Conservation (phyloP, 495 filamentous ascomycete species). For the Penicillium longicatenatum region DNA sequence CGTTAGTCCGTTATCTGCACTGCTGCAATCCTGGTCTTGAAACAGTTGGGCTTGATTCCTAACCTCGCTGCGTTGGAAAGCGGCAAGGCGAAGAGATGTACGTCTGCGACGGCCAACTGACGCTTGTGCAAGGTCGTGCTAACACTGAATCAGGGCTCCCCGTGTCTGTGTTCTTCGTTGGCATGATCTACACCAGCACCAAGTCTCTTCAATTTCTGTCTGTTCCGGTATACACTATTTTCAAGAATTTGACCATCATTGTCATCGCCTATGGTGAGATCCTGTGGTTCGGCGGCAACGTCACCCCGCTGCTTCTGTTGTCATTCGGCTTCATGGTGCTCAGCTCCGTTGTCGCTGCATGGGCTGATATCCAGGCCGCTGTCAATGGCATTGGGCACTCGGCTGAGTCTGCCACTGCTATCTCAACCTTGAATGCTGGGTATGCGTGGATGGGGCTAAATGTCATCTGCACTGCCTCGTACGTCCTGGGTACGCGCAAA, state of each 20-base stretch:
- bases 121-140: not conserved
- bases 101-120: not conserved
- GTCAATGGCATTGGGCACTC: conserved; percentile 51
- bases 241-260: conserved; percentile 99
- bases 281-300: conserved; percentile 96
- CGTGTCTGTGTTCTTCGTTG: conserved; percentile 92
- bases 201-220: conserved; percentile 97
- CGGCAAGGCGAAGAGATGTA: not conserved
- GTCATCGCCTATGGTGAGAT: conserved; percentile 98
- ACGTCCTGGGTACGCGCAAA: conserved; percentile 93
- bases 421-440: conserved; percentile 91
- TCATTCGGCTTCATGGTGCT: conserved; percentile 99
- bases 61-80: not conserved
- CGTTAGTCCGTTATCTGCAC: not conserved
- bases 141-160: conserved; percentile 76
- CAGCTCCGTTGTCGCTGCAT: conserved; percentile 92
- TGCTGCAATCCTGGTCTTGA: not conserved
- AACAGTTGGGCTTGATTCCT: not conserved
- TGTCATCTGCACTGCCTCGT: conserved; percentile 91
- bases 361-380: conserved; percentile 95
- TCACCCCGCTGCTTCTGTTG: conserved; percentile 83
- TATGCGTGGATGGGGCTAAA: conserved; percentile 99
- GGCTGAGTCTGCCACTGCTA: conserved; percentile 56
- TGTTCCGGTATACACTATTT: conserved; percentile 99
- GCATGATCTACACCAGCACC: conserved; percentile 98